phyloP scores from a whole-genome alignment of 495 filamentous ascomycete genomes.

The Pseudoneurospora amorphoporcata region DNA sequence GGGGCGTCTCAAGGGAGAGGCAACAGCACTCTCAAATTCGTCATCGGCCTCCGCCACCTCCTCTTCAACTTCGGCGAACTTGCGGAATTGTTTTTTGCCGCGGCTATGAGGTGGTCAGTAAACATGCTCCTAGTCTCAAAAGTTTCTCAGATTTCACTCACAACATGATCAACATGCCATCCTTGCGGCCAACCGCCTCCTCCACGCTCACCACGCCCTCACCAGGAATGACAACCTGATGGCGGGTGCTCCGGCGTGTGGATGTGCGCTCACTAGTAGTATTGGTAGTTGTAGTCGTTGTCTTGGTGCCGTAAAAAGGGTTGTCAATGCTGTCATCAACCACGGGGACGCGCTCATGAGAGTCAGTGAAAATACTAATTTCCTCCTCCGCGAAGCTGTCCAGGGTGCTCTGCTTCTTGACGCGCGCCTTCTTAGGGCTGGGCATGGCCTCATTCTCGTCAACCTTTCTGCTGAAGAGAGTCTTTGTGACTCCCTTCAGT shows the following conservation, averaged over 20 bases:
- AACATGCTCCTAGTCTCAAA: conserved; percentile 12
- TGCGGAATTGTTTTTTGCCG: conserved; percentile 77
- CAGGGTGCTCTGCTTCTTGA: conserved; percentile 45
- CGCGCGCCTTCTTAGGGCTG: conserved; percentile 45
- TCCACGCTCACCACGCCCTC: conserved; percentile 49
- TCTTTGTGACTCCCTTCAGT: conserved; percentile 57
- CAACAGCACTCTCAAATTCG: conserved; percentile 32
- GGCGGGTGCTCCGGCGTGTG: conserved; percentile 34
- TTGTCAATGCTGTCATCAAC: conserved; percentile 56
- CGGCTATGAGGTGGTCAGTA: conserved; percentile 45
- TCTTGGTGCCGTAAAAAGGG: conserved; percentile 53
- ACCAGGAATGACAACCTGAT: conserved; percentile 37
- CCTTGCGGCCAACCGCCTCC: conserved; percentile 51
- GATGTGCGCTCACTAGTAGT: conserved; percentile 17
- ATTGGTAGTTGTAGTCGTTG: conserved; percentile 12
- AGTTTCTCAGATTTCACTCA: conserved; percentile 40
- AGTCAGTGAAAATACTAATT: conserved; percentile 84
- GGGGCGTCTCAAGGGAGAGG: conserved; percentile 41
- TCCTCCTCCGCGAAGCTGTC: conserved; percentile 52
- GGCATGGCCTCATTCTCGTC: conserved; percentile 44
- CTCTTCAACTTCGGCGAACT: conserved; percentile 37
- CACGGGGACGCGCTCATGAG: conserved; percentile 73
- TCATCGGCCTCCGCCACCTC: conserved; percentile 27
- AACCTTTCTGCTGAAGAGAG: conserved; percentile 46
- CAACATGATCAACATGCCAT: conserved; percentile 82